These are phyloP conservation scores for Boletus rex-veris DNA, from an alignment of 768 basidiomycete species.

Conservation along the genomic window DNA sequence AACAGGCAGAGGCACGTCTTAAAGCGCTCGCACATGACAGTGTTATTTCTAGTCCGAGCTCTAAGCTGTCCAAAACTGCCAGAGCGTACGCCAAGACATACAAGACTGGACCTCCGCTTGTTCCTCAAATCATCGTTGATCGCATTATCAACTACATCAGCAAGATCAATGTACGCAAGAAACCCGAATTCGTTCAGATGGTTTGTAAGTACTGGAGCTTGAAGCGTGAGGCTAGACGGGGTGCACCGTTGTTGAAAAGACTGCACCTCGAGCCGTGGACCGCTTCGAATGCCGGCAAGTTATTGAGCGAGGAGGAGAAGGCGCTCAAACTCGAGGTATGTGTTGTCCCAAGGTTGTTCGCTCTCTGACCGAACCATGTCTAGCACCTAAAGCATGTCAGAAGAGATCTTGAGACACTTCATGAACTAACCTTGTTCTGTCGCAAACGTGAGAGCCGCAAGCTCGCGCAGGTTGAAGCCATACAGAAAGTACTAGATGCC, in stretches of 20 bases:
- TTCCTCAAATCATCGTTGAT: slow-evolving; percentile 81
- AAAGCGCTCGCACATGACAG: slow-evolving; percentile 47
- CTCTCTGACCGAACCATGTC: slow-evolving; percentile 3
- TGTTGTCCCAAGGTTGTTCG: background rate
- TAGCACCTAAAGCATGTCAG: slow-evolving; percentile 61
- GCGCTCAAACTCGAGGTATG: slow-evolving; percentile 75
- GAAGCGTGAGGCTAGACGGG: slow-evolving; percentile 89
- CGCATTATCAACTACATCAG: slow-evolving; percentile 72
- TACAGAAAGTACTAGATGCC: slow-evolving; percentile 61
- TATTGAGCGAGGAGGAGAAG: slow-evolving; percentile 81
- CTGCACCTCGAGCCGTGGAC: slow-evolving; percentile 98
- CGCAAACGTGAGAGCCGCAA: slow-evolving; percentile 83
- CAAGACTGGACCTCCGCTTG: slow-evolving; percentile 87
- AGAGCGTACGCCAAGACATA: slow-evolving; percentile 91
- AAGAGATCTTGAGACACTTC: slow-evolving; percentile 73
- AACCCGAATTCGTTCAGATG: slow-evolving; percentile 67
- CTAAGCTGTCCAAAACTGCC: slow-evolving; percentile 68
- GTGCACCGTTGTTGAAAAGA: slow-evolving; percentile 89
- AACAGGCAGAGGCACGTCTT: slow-evolving; percentile 63
- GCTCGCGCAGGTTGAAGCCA: slow-evolving; percentile 58
- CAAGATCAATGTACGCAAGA: slow-evolving; percentile 70
- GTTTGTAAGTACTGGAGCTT: slow-evolving; percentile 96
- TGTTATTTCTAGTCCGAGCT: slow-evolving; percentile 37
- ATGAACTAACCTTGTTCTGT: slow-evolving; percentile 59
- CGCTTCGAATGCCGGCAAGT: slow-evolving; percentile 57